Percentiles rank a stretch among this genome's conserved stretches.
These are phyloP conservation scores for Carex cristatella DNA, from an alignment of 176 grass and related monocot species.

Conservation along the genomic window DNA sequence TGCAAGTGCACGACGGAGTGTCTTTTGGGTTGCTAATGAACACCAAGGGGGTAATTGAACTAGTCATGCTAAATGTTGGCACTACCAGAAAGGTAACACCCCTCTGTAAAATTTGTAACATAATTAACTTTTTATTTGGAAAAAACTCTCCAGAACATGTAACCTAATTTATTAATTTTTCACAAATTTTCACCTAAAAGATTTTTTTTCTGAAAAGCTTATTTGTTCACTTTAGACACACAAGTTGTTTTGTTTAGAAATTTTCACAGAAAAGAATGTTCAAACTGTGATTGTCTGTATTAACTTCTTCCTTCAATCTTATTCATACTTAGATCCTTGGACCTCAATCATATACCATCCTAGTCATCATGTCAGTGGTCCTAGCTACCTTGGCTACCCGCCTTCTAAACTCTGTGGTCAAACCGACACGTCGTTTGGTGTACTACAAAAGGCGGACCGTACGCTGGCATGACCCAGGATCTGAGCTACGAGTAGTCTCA, in stretches of 20 bases:
- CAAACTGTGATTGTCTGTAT: background rate
- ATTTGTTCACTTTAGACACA: background rate
- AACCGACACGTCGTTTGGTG: constrained; percentile 47
- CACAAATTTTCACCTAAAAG: background rate
- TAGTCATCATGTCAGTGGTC: constrained; percentile 55
- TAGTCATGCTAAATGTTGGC: constrained; percentile 68
- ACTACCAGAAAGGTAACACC: constrained; percentile 36
- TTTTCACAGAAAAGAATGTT: background rate
- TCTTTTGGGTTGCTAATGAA: constrained; percentile 69
- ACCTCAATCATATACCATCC: constrained; percentile 58
- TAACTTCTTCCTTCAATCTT: background rate
- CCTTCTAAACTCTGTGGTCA: constrained; percentile 38
- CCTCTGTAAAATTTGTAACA: background rate
- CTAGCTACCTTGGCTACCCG: constrained; percentile 45
- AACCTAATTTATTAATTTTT: background rate
- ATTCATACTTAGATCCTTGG: constrained; percentile 37
- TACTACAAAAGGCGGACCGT: constrained; percentile 70
- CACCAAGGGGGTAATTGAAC: constrained; percentile 61
- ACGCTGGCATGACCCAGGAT: constrained; percentile 47
- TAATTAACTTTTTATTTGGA: background rate
- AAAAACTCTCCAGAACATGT: background rate
- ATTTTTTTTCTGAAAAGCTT: background rate
- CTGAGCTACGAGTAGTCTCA: constrained; percentile 43
- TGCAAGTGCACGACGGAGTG: constrained; percentile 54
- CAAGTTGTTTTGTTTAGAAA: background rate